phyloP scores from a whole-genome alignment of 2,329 filamentous ascomycete species.

The Pseudocercospora crystallina region DNA sequence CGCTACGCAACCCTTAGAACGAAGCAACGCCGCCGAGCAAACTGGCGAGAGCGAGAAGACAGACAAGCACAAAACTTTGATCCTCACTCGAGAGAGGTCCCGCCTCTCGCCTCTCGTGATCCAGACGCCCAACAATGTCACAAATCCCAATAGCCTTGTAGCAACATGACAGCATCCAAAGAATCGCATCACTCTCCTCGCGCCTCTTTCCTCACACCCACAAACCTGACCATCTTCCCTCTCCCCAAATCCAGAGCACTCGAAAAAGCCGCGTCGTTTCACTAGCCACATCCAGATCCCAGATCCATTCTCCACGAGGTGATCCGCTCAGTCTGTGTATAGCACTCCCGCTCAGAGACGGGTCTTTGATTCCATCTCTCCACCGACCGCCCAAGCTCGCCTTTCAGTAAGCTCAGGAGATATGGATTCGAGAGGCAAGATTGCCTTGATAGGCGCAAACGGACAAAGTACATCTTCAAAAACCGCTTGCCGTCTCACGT shows the following conservation, averaged over 20 bases:
- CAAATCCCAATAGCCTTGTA: slow-evolving; percentile 19
- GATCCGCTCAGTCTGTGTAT: slow-evolving; percentile 66
- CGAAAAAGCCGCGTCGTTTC: slow-evolving; percentile 27
- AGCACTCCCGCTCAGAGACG: slow-evolving; percentile 82
- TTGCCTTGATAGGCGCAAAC: slow-evolving; percentile 45
- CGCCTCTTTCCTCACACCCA: neutral
- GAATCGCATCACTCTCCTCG: slow-evolving; percentile 4
- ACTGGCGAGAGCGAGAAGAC: slow-evolving; percentile 38
- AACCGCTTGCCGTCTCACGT: slow-evolving; percentile 64
- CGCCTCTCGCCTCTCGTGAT: slow-evolving; percentile 36
- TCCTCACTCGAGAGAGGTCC: slow-evolving; percentile 91
- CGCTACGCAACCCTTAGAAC: neutral
- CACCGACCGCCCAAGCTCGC: neutral
- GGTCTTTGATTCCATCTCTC: slow-evolving; percentile 89
- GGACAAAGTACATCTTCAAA: slow-evolving; percentile 97
- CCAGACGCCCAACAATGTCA: slow-evolving; percentile 16
- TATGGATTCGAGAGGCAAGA: slow-evolving; percentile 58
- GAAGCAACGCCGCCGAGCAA: slow-evolving; percentile 6
- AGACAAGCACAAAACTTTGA: slow-evolving; percentile 93
- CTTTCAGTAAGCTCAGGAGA: slow-evolving; percentile 16
- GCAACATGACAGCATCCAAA: slow-evolving; percentile 13
- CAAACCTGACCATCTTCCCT: slow-evolving; percentile 15
- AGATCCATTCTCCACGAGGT: slow-evolving; percentile 15
- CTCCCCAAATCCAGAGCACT: slow-evolving; percentile 10
- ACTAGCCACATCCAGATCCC: slow-evolving; percentile 20